Percentiles rank a stretch among this genome's conserved stretches.
Conservation (phyloP, 495 filamentous ascomycete species). For the Tuber umbilicatum region DNA sequence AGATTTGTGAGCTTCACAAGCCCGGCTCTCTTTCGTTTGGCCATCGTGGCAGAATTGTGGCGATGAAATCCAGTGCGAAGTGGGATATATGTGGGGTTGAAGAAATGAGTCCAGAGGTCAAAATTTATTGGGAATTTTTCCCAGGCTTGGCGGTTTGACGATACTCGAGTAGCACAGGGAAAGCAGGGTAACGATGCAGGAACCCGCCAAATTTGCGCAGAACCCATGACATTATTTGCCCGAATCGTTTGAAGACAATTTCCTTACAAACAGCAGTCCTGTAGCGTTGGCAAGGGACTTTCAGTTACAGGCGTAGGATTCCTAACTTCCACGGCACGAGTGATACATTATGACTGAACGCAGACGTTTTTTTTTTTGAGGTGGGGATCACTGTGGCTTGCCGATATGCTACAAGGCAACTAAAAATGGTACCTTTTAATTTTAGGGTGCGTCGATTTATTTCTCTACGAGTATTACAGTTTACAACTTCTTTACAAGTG, state of each 20-base stretch:
- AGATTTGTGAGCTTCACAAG: slow-evolving; percentile 41
- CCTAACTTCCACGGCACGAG: not conserved
- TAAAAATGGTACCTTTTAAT: not conserved
- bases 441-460: not conserved
- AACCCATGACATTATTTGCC: not conserved
- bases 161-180: not conserved
- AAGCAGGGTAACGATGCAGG: not conserved
- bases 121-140: not conserved
- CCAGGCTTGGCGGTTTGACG: not conserved
- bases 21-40: slow-evolving; percentile 42
- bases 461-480: not conserved
- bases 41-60: slow-evolving; percentile 20
- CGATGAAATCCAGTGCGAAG: not conserved
- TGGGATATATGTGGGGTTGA: not conserved
- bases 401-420: not conserved
- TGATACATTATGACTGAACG: not conserved
- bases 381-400: not conserved
- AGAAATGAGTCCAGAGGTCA: not conserved
- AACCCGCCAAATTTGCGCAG: not conserved
- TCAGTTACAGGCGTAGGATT: not conserved
- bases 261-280: not conserved
- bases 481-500: not conserved
- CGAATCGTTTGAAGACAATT: not conserved
- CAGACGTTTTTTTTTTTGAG: not conserved
- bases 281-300: not conserved